phyloP scores from a whole-genome alignment of 352 stramenopile species.

The Blastocystis sp. region DNA sequence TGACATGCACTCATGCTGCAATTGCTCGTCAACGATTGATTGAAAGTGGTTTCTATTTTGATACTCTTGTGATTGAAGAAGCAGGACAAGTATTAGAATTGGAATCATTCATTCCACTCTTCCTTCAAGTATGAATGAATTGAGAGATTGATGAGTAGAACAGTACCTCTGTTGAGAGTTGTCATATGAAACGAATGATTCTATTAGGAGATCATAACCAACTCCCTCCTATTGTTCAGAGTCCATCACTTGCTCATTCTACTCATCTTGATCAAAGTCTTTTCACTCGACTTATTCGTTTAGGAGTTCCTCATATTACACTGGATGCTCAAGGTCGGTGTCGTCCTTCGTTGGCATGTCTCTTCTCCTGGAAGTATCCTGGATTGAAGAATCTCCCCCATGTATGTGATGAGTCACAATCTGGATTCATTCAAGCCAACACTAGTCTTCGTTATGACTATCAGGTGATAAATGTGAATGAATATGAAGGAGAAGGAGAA shows the following conservation, averaged over 20 bases:
- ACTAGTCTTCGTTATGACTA: conserved; percentile 78
- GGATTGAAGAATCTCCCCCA: conserved; percentile 72
- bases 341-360: conserved; percentile 74
- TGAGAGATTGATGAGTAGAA: conserved; percentile 42
- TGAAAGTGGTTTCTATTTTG: conserved; percentile 73
- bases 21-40: conserved; percentile 77
- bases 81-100: conserved; percentile 85
- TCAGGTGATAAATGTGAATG: conserved; percentile 81
- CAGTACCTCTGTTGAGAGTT: conserved; percentile 67
- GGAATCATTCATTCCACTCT: conserved; percentile 81
- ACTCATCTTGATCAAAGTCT: conserved; percentile 85
- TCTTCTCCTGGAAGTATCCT: conserved; percentile 80
- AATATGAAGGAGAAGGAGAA: conserved; percentile 74
- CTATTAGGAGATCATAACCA: conserved; percentile 86
- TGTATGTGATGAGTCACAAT: too few relatives aligned
- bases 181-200: conserved; percentile 82
- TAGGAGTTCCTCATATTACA: conserved; percentile 81
- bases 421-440: conserved; percentile 73
- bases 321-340: conserved; percentile 79
- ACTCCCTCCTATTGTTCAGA: conserved; percentile 81
- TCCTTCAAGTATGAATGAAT: conserved; percentile 72
- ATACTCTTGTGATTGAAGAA: conserved; percentile 88
- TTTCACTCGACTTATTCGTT: conserved; percentile 83
- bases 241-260: conserved; percentile 77
- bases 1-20: conserved; percentile 88